Percentiles rank a stretch among this genome's conserved stretches.
phyloP scores from a whole-genome alignment of 768 basidiomycete genomes.

The Albatrellus ellisii region DNA sequence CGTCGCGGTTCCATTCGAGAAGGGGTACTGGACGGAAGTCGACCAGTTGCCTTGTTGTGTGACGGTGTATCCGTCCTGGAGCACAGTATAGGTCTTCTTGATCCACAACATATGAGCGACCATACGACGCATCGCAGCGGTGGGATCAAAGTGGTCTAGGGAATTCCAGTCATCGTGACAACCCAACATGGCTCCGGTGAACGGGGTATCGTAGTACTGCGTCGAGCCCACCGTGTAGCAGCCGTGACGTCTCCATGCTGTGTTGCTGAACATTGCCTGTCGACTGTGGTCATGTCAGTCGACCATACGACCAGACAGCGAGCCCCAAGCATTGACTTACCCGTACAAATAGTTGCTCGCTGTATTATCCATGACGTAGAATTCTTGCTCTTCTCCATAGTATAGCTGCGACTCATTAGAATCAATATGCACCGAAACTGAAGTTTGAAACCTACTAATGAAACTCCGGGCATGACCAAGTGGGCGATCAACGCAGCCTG shows the following conservation, averaged over 20 bases:
- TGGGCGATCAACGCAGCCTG: slow-evolving; percentile 68
- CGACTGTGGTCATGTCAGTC: slow-evolving; percentile 36
- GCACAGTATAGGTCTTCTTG: slow-evolving; percentile 49
- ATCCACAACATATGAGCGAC: slow-evolving; percentile 66
- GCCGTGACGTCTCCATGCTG: slow-evolving; percentile 87
- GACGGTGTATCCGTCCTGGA: slow-evolving; percentile 81
- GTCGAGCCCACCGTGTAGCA: slow-evolving; percentile 83
- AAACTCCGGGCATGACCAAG: slow-evolving; percentile 78
- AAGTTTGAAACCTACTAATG: slow-evolving; percentile 37
- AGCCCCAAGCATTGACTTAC: slow-evolving; percentile 28
- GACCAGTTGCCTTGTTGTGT: slow-evolving; percentile 83
- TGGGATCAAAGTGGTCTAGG: slow-evolving; percentile 91
- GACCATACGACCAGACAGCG: slow-evolving; percentile 3
- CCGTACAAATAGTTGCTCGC: slow-evolving; percentile 88
- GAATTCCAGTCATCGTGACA: slow-evolving; percentile 88
- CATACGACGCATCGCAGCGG: slow-evolving; percentile 59
- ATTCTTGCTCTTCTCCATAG: slow-evolving; percentile 88
- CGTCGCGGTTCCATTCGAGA: slow-evolving; percentile 68
- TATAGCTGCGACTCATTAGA: slow-evolving; percentile 35
- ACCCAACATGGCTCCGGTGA: slow-evolving; percentile 65
- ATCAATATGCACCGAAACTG: background rate
- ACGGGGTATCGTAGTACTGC: slow-evolving; percentile 90
- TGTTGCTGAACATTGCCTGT: slow-evolving; percentile 78
- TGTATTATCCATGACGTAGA: slow-evolving; percentile 80
- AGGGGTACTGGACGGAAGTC: slow-evolving; percentile 59